A percentile compares a stretch with the other conserved stretches of the same genome.
Evolutionary conservation across 352 stramenopile species (phyloP).

Genomic region (Globisporangium iwayamae): DNA sequence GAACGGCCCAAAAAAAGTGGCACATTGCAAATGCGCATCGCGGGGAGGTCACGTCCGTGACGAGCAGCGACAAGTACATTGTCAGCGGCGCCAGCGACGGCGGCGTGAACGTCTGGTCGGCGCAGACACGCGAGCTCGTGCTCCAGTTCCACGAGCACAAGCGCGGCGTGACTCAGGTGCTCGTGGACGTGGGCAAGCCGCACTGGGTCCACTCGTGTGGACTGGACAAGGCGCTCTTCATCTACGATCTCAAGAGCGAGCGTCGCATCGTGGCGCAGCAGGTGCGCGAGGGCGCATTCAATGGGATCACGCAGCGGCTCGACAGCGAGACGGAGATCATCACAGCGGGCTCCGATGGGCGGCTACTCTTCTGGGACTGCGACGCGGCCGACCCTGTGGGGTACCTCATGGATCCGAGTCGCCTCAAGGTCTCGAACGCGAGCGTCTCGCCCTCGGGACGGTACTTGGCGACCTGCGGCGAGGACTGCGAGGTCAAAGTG

Average conservation of each 20-base stretch:
- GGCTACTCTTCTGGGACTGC: conserved; percentile 89
- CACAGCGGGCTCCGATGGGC: conserved; percentile 75
- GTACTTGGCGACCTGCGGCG: conserved; percentile 75
- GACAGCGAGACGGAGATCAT: conserved; percentile 91
- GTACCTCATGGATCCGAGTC: conserved; percentile 38
- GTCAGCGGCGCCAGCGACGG: conserved; percentile 83
- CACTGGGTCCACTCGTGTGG: conserved; percentile 87
- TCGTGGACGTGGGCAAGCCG: conserved; percentile 72
- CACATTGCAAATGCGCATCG: conserved; percentile 86
- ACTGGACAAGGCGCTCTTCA: conserved; percentile 85
- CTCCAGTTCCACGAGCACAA: conserved; percentile 91
- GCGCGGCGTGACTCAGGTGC: conserved; percentile 69
- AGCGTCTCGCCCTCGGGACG: conserved; percentile 60
- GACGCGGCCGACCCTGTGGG: conserved; percentile 81
- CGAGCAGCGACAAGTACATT: conserved; percentile 62
- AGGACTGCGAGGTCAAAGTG: conserved; percentile 85
- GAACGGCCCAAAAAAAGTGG: conserved; percentile 64
- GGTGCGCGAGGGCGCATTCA: conserved; percentile 73
- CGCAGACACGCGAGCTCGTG: conserved; percentile 81
- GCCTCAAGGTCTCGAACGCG: conserved; percentile 37
- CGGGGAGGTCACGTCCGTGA: conserved; percentile 72
- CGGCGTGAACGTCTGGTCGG: conserved; percentile 87
- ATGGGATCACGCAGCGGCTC: conserved; percentile 78
- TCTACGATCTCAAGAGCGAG: conserved; percentile 89
- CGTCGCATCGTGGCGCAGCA: conserved; percentile 79